A percentile compares a stretch with the other conserved stretches of the same genome.
Evolutionary conservation across 768 basidiomycete species (phyloP).

Genomic region (Tricholoma furcatifolium): DNA sequence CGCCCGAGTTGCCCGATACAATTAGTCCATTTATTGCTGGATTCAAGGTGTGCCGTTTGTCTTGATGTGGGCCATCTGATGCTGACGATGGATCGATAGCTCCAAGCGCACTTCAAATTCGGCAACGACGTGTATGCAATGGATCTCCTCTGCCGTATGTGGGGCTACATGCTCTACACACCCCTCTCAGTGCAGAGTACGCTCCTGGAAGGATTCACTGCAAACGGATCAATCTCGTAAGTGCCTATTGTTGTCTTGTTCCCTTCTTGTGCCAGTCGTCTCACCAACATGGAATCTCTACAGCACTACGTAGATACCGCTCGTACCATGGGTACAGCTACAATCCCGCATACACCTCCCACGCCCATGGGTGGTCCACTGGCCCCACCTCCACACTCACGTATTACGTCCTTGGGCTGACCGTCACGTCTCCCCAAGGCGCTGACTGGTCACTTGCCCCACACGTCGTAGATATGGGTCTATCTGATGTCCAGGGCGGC

Average conservation of each 20-base stretch:
- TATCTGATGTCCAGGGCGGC: slow-evolving; percentile 45
- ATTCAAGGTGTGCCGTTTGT: slow-evolving; percentile 43
- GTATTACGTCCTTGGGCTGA: slow-evolving; percentile 55
- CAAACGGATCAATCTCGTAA: slow-evolving; percentile 54
- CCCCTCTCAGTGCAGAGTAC: slow-evolving; percentile 55
- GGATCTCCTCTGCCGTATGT: slow-evolving; percentile 51
- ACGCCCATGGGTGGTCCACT: slow-evolving; percentile 59
- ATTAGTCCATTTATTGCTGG: slow-evolving; percentile 60
- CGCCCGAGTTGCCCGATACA: slow-evolving; percentile 57
- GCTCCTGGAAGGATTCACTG: slow-evolving; percentile 56
- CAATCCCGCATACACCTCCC: slow-evolving; percentile 59
- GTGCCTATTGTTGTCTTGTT: slow-evolving; percentile 12
- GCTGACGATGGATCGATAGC: too few species aligned
- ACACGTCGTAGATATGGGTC: slow-evolving; percentile 31
- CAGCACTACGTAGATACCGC: slow-evolving; percentile 42
- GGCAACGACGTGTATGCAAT: slow-evolving; percentile 51
- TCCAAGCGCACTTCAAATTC: slow-evolving; percentile 57
- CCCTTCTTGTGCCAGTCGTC: too few species aligned
- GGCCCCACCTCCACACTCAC: slow-evolving; percentile 58
- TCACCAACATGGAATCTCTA: neutral
- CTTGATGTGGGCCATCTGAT: too few species aligned
- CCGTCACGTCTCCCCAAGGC: slow-evolving; percentile 46
- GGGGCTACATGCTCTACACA: slow-evolving; percentile 62
- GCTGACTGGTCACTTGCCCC: slow-evolving; percentile 48
- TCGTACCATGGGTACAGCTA: slow-evolving; percentile 54